These are phyloP conservation scores for Melanomma pulvis-pyrius DNA, from an alignment of 495 filamentous ascomycete genomes.

Conservation along the genomic window DNA sequence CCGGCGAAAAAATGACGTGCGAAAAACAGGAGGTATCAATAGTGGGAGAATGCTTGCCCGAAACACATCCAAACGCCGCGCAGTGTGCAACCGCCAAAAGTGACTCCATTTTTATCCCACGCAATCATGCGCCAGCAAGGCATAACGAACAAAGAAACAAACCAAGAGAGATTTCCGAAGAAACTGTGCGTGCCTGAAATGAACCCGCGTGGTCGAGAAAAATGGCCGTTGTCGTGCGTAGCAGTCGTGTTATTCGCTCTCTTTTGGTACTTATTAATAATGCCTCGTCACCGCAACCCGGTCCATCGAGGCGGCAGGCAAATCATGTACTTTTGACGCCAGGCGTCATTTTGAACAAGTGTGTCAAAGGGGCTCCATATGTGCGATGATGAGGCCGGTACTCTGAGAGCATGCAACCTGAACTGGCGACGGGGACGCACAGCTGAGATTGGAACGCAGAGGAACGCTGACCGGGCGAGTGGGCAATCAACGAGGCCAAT, in stretches of 20 bases:
- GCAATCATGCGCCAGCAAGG: conserved; percentile 22
- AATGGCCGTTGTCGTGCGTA: conserved; percentile 3
- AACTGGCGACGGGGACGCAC: neutral
- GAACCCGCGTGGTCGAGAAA: no score
- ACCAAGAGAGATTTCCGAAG: neutral
- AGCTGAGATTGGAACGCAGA: neutral
- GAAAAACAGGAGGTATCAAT: conserved; percentile 32
- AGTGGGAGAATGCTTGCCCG: conserved; percentile 24
- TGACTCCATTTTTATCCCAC: conserved; percentile 35
- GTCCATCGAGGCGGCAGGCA: neutral
- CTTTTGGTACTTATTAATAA: neutral
- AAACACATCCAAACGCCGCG: conserved; percentile 30
- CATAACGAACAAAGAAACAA: conserved; percentile 6
- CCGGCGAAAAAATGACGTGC: conserved; percentile 4
- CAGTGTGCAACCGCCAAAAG: conserved; percentile 26
- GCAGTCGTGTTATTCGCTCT: neutral
- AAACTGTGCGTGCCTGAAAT: no score
- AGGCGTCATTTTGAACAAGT: conserved; percentile 5
- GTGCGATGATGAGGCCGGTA: neutral
- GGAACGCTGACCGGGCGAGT: neutral
- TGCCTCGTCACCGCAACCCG: neutral
- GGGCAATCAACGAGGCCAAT: neutral
- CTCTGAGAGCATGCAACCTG: neutral
- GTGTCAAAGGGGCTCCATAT: neutral
- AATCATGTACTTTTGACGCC: neutral